Evolutionary conservation across 192 early-diverging fungal species (phyloP), one percentile per base, ranked within the genome.

Genomic region (Mortierella hygrophila): DNA sequence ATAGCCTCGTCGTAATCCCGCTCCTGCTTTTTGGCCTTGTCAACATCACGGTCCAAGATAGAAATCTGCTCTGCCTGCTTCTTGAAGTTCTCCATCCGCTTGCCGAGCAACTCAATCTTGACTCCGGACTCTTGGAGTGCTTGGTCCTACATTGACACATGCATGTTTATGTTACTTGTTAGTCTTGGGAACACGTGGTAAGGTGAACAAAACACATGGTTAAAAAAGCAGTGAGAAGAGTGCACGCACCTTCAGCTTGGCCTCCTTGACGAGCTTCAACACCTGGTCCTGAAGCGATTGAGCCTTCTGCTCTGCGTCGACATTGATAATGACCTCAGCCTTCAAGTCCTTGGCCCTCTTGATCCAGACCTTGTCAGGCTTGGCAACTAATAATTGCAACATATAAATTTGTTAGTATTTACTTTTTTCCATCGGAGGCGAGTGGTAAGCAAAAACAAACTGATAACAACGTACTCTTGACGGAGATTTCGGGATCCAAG

Each of bases 31-130:
- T 86, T 89, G 21, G 92, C 88, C 42, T 91, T 91, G 26, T 89
- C 84, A 5, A 97, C 86, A 38, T 92, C 81, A 60, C 89, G 77
- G 79, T 96, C 93, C 72, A 97, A 80, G 41, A 88, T 88, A 9
- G 55, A 79, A 9, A 94, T 93, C 29, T 91, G 92, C 37, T 94
- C 95, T 6, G 89, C 89, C 89, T 96, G 93, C 74, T 95, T 92
- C 49, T 91, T 93, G 72, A 92, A 89, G n/a, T 86, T 63, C 49
- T 94, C 95, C 69, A 92, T 92, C 38, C 95, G 93, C 85, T 94
- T 96, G 86, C 96, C 96, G n/a, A 97, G 92, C 72, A 97, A 82
- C 63, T 96, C 95, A 6, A 96, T 92, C 83, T 94, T 95, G 71
- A 97, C 92, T 41, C 82, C 78, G 21, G 83, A 87, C 86, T 98